These are phyloP conservation scores for Petunia hybrid DNA, from an alignment of 305 asterid genomes.

Conservation along the genomic window DNA sequence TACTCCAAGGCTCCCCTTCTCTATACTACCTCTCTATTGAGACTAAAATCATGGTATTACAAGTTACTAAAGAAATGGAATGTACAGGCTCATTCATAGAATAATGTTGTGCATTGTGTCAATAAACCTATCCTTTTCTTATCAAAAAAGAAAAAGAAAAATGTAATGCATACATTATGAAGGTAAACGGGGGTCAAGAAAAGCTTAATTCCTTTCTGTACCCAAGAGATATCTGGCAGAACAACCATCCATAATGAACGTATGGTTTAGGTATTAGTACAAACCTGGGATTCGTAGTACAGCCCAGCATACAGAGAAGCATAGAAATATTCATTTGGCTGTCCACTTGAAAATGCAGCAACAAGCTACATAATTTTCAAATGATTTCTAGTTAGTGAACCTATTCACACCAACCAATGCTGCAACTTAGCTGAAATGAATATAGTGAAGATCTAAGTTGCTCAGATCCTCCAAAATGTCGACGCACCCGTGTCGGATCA, in stretches of 20 bases:
- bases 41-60: not conserved
- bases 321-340: constrained; percentile 68
- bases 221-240: not conserved
- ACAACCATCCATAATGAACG: not conserved
- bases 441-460: too few relatives aligned
- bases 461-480: too few relatives aligned
- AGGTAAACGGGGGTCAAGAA: not conserved
- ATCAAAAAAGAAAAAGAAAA: too few relatives aligned
- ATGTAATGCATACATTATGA: not conserved
- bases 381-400: constrained; percentile 27
- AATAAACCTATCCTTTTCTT: too few relatives aligned
- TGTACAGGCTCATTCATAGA: not conserved
- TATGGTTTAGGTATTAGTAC: not conserved
- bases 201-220: not conserved
- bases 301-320: constrained; percentile 86
- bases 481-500: too few relatives aligned
- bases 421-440: not conserved
- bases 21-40: not conserved
- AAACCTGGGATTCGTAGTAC: constrained; percentile 83
- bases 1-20: too few relatives aligned
- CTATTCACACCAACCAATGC: not conserved
- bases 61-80: not conserved
- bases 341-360: constrained; percentile 62
- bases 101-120: too few relatives aligned
- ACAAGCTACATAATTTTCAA: constrained; percentile 57